Base-by-base conservation (phyloP, 1,284 basidiomycete genomes). In the Baeospora myosura region DNA sequence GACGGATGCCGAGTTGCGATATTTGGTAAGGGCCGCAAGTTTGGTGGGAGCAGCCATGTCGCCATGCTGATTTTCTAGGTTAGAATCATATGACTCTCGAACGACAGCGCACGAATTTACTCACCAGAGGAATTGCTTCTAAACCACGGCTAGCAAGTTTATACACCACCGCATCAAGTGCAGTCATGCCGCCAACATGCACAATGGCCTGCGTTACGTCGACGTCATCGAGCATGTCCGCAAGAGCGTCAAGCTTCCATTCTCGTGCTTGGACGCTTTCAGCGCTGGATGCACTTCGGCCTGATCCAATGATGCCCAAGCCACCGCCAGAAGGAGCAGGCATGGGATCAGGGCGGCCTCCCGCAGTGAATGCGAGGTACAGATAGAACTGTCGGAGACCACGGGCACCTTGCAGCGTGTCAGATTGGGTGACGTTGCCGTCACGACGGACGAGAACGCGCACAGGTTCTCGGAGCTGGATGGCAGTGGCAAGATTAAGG, bases 371-470 rank as follows among this genome's bases (percentile, higher is more conserved):
- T 0, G 91, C 89, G 22, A 94, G 73, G 57, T 93, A 95, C 29
- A 95, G 72, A 62, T 95, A 96, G 61, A 88, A 95, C 57, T 96
- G 93, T 47, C 91, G 84, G 33, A 95, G 68, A 30, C 90, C 89
- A 23, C 89, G 80, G 44, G 87, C 84, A 26, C 80, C 76, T 60
- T 85, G 82, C 40, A 61, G 74, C 5, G 74, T 69, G 48, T 88
- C 87, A 0, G 78, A 65, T 42, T 84, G 81, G 4, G 80, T 79
- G 33, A 84, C 81, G 51, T 88, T 88, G 38, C 91, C 92, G 54
- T 98, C 94, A n/a, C 95, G 78, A 38, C 95, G 79, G 11, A 98
- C 95, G 5, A 98, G 78, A 18, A 98, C 95, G 20, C 95, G 81
- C 29, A 98, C 92, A 17, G 93, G 92, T 61, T 98, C 95, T 43